Conservation (phyloP, 805 yeast genomes). For the Starmerella bombi region DNA sequence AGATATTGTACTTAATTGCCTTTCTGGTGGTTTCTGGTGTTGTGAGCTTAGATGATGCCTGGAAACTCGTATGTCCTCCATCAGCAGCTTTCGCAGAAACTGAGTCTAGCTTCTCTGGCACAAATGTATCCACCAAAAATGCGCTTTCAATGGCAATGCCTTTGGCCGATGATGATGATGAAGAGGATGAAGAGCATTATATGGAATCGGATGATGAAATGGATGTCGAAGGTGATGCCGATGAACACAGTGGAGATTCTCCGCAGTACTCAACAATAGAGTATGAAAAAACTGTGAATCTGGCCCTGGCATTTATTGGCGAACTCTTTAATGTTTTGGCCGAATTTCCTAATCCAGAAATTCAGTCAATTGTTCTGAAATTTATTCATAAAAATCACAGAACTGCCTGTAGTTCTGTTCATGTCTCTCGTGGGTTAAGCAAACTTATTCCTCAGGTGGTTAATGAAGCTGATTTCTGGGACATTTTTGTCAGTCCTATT, state of each 20-base stretch:
- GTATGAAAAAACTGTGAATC: not conserved
- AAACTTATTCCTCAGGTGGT: not conserved
- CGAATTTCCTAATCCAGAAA: not conserved
- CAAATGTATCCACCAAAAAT: conserved; percentile 1
- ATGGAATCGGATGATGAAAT: not conserved
- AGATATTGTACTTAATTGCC: conserved; percentile 2
- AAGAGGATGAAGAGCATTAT: conserved; percentile 5
- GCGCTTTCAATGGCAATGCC: conserved; percentile 17
- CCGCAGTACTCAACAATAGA: not conserved
- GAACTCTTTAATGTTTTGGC: not conserved
- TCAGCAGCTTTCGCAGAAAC: conserved; percentile 1
- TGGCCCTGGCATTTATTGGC: not conserved
- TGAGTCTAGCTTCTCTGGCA: not conserved
- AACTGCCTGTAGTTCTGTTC: conserved; percentile 3
- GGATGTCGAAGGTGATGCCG: not conserved
- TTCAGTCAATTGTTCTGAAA: not conserved
- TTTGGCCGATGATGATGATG: conserved; percentile 14
- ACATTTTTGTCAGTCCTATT: conserved; percentile 1
- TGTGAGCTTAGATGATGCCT: conserved; percentile 5
- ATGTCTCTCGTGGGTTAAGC: conserved; percentile 3
- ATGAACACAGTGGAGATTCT: not conserved
- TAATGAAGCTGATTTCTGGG: not conserved
- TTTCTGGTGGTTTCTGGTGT: conserved; percentile 3
- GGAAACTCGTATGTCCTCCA: conserved; percentile 3
- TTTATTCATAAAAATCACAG: not conserved